A percentile compares a stretch with the other conserved stretches of the same genome.
phyloP scores from a whole-genome alignment of 1,139 yeast genomes.

The Suhomyces choctaworum region DNA sequence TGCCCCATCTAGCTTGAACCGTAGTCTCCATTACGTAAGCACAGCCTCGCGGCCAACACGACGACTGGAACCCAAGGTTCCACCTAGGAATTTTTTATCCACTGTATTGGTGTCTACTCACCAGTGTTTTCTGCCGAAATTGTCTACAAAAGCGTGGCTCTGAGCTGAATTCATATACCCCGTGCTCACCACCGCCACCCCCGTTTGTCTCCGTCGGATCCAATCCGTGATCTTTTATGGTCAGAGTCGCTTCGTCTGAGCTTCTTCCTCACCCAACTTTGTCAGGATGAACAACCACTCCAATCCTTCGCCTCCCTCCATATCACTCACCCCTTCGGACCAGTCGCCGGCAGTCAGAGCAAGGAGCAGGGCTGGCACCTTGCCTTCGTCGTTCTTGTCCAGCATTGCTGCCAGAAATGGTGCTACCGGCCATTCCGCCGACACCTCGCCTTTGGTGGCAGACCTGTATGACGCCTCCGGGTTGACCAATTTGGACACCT shows the following conservation, averaged over 20 bases:
- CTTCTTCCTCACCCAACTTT: neutral
- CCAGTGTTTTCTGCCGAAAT: too few relatives aligned
- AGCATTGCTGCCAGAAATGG: conserved; percentile 2
- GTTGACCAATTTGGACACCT: conserved; percentile 19
- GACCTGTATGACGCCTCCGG: conserved; percentile 18
- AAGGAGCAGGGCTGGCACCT: conserved; percentile 58
- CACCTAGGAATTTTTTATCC: too few relatives aligned
- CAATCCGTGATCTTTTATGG: neutral
- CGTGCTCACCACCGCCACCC: too few relatives aligned
- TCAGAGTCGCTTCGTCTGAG: neutral
- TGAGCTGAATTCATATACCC: too few relatives aligned
- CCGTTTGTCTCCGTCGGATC: neutral
- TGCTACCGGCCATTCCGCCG: conserved; percentile 13
- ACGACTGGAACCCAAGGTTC: too few relatives aligned
- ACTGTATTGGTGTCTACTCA: too few relatives aligned
- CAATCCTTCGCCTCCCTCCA: conserved; percentile 38
- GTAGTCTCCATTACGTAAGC: too few relatives aligned
- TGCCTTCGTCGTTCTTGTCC: conserved; percentile 45
- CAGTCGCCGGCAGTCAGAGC: conserved; percentile 19
- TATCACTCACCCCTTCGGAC: conserved; percentile 32
- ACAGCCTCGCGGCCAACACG: too few relatives aligned
- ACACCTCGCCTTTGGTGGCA: conserved; percentile 22
- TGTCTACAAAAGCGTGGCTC: too few relatives aligned
- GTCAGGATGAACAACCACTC: conserved; percentile 11
- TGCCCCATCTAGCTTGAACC: too few relatives aligned